Conservation (phyloP, 352 stramenopile species). For the Phytophthora chlamydospora region DNA sequence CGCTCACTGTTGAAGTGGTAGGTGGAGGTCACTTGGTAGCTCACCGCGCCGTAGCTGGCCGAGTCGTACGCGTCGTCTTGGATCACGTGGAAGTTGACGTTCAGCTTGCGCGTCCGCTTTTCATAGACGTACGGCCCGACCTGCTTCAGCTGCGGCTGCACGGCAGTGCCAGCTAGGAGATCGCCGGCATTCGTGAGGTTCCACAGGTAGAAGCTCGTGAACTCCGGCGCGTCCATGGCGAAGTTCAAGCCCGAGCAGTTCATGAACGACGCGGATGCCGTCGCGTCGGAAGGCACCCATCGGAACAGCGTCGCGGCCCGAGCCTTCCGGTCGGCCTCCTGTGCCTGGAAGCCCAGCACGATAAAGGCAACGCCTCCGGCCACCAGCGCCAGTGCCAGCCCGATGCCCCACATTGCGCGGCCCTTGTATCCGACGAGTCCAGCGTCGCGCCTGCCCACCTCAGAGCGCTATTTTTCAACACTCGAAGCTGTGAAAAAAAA, state of each 20-base stretch:
- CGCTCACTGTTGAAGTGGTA: conserved; percentile 54
- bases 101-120: conserved; percentile 61
- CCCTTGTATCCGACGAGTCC: conserved; percentile 4
- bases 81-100: conserved; percentile 50
- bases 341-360: conserved; percentile 32
- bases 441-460: neutral
- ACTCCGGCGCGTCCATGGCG: conserved; percentile 57
- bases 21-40: conserved; percentile 51
- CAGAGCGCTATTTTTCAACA: too few species aligned
- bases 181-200: conserved; percentile 69
- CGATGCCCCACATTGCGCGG: conserved; percentile 28
- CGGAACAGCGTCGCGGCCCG: conserved; percentile 24
- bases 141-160: conserved; percentile 45
- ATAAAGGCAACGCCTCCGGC: conserved; percentile 31
- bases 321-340: conserved; percentile 4
- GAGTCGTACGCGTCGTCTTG: conserved; percentile 19
- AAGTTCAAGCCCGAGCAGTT: conserved; percentile 41
- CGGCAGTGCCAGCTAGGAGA: conserved; percentile 30
- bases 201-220: conserved; percentile 71
- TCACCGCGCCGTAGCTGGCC: conserved; percentile 44
- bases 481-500: too few species aligned
- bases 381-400: conserved; percentile 26
- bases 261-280: conserved; percentile 22
- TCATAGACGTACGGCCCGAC: conserved; percentile 76
- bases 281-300: conserved; percentile 15